Conservation (phyloP, 768 basidiomycete species). For the Paxillus rubicundulus region DNA sequence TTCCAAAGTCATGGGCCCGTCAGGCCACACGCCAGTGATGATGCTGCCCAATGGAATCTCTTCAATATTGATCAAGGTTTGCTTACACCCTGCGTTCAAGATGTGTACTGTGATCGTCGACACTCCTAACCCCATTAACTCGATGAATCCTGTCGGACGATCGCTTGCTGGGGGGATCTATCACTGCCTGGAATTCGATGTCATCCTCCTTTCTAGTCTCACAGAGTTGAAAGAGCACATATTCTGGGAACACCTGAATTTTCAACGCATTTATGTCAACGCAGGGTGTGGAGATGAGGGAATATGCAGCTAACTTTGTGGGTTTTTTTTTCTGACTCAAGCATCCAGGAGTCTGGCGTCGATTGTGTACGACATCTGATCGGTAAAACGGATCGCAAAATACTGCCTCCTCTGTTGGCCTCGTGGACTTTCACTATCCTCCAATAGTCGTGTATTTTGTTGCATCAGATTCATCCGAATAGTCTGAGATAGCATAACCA, state of each 20-base stretch:
- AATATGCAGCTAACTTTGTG: background rate
- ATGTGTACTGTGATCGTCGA: conserved; percentile 4
- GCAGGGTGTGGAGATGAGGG: conserved; percentile 9
- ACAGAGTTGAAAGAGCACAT: conserved; percentile 48
- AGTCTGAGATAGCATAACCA: no score
- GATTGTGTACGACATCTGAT: background rate
- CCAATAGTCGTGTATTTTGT: no score
- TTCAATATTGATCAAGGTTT: conserved; percentile 37
- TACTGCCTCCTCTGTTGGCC: no score
- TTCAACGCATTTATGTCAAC: background rate
- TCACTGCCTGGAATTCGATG: conserved; percentile 25
- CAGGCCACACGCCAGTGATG: conserved; percentile 19
- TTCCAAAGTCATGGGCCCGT: conserved; percentile 18
- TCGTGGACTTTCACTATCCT: no score
- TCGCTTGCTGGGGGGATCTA: background rate
- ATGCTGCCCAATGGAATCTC: conserved; percentile 34
- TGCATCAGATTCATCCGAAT: no score
- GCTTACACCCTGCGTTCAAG: background rate
- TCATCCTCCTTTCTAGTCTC: conserved; percentile 40
- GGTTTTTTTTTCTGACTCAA: background rate
- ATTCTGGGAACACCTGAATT: no score
- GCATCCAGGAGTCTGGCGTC: conserved; percentile 2
- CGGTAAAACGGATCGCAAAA: no score
- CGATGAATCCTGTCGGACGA: background rate
- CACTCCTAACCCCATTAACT: conserved; percentile 7